Evolutionary conservation across 148 eudicot genomes (phyloP).

Genomic region (Fagopyrum homotropicum): DNA sequence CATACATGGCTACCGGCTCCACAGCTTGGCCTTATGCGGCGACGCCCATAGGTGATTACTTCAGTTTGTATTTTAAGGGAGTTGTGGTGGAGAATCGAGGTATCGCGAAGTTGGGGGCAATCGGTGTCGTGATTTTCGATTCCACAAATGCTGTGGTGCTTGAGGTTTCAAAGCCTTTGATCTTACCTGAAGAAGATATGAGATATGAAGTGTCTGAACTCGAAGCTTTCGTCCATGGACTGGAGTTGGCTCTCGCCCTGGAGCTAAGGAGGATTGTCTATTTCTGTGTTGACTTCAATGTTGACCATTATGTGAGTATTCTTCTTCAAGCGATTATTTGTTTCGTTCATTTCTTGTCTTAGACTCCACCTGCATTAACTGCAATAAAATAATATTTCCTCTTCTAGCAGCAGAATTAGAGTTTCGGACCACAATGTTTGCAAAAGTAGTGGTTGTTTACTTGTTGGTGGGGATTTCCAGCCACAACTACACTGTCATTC

Average conservation of each 20-base stretch:
- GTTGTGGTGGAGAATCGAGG: slow-evolving; percentile 6
- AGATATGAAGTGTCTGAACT: slow-evolving; percentile 18
- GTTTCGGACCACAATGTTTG: not conserved
- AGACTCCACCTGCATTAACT: not conserved
- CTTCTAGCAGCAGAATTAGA: not conserved
- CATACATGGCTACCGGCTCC: slow-evolving; percentile 1
- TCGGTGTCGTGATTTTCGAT: slow-evolving; percentile 22
- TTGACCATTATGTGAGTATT: slow-evolving; percentile 24
- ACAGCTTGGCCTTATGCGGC: not conserved
- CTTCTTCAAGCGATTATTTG: not conserved
- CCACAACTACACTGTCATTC: not conserved
- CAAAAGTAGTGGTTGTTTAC: too few relatives aligned
- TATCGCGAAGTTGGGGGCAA: slow-evolving; percentile 14
- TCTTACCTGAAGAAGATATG: slow-evolving; percentile 13
- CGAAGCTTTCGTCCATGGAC: slow-evolving; percentile 25
- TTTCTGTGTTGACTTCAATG: slow-evolving; percentile 19
- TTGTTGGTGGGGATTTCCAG: not conserved
- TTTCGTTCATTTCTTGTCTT: not conserved
- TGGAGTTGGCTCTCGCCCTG: slow-evolving; percentile 20
- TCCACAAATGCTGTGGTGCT: slow-evolving; percentile 17
- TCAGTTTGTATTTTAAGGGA: slow-evolving; percentile 22
- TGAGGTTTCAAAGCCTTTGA: slow-evolving; percentile 24
- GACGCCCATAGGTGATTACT: slow-evolving; percentile 3
- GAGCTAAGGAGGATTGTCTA: slow-evolving; percentile 20
- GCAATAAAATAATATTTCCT: not conserved